phyloP scores from a whole-genome alignment of 192 early-diverging fungal species.

The Coemansia sp. region DNA sequence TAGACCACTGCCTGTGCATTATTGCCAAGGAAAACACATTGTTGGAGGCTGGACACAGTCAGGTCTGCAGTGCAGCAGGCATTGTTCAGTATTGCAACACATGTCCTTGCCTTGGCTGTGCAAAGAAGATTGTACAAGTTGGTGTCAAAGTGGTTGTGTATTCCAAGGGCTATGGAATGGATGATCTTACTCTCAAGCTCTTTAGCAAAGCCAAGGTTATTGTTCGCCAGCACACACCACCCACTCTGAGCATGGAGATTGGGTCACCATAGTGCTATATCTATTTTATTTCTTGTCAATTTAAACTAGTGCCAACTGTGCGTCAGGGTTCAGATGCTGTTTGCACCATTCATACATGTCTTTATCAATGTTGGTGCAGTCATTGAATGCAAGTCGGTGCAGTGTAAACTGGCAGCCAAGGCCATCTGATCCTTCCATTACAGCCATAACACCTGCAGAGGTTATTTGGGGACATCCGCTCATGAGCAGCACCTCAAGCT shows the following conservation, averaged over 20 bases:
- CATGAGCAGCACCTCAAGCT: conserved; percentile 24
- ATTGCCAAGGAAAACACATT: conserved; percentile 99
- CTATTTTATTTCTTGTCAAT: too few species aligned
- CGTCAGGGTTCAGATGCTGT: conserved; percentile 18
- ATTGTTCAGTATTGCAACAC: conserved; percentile 94
- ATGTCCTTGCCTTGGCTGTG: conserved; percentile 84
- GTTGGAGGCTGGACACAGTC: conserved; percentile 91
- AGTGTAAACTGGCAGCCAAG: conserved; percentile 39
- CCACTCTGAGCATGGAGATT: conserved; percentile 56
- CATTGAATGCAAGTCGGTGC: conserved; percentile 18
- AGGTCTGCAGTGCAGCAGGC: conserved; percentile 62
- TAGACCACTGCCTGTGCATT: conserved; percentile 91
- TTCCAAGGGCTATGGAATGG: conserved; percentile 90
- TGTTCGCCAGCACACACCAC: conserved; percentile 73
- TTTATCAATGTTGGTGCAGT: conserved; percentile 4
- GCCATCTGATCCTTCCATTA: conserved; percentile 18
- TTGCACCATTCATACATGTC: conserved; percentile 34
- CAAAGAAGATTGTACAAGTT: conserved; percentile 94
- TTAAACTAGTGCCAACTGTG: neutral
- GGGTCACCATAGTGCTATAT: conserved; percentile 21
- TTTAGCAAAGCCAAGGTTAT: conserved; percentile 80
- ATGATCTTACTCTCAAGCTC: conserved; percentile 75
- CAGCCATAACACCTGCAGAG: conserved; percentile 18
- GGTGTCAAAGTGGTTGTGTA: conserved; percentile 94
- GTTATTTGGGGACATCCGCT: conserved; percentile 31